Conservation (phyloP, 768 basidiomycete genomes). For the Suillus alpinus region DNA sequence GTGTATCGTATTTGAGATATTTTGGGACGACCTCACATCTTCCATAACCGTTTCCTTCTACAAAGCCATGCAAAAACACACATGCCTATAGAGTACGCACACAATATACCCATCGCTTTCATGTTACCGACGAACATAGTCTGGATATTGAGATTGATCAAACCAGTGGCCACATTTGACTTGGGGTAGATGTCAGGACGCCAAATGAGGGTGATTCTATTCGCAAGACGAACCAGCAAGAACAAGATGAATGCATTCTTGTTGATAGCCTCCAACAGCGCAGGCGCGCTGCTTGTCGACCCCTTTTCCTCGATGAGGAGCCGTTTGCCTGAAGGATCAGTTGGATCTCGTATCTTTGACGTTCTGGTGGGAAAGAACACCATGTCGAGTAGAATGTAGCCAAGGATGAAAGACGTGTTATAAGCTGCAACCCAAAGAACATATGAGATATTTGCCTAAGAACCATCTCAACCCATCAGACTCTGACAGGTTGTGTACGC, state of each 20-base stretch:
- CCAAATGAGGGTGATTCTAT: not conserved
- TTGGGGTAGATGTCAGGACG: constrained; percentile 27
- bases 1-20: not conserved
- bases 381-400: constrained; percentile 77
- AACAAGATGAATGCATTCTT: constrained; percentile 77
- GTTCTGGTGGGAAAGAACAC: constrained; percentile 54
- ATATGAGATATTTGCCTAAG: constrained; percentile 84
- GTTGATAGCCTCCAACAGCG: constrained; percentile 79
- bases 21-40: constrained; percentile 9
- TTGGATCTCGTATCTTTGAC: constrained; percentile 22
- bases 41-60: constrained; percentile 34
- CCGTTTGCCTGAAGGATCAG: constrained; percentile 21
- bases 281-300: constrained; percentile 32
- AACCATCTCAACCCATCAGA: not conserved
- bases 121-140: constrained; percentile 75
- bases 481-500: not conserved
- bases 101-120: constrained; percentile 60
- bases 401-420: constrained; percentile 82
- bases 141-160: constrained; percentile 72
- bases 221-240: constrained; percentile 60
- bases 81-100: constrained; percentile 55
- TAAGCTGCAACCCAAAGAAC: constrained; percentile 86
- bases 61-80: constrained; percentile 64
- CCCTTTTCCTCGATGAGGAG: constrained; percentile 25
- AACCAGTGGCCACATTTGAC: constrained; percentile 87